Evolutionary conservation across 2,329 filamentous ascomycete genomes (phyloP).

Genomic region (Sporothrix curviconia): DNA sequence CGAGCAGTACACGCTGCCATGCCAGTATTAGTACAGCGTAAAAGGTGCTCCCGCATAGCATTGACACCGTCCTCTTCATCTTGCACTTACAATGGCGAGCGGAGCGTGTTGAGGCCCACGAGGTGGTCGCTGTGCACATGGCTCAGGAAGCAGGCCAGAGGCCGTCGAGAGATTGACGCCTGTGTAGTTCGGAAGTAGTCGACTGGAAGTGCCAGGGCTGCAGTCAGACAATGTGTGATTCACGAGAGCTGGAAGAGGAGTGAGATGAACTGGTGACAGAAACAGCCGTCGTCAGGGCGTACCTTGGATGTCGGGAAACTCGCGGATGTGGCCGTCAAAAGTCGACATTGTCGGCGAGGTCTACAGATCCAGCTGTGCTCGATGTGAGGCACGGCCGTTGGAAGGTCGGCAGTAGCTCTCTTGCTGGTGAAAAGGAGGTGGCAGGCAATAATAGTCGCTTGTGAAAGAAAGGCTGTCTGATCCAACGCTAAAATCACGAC

Average conservation of each 20-base stretch:
- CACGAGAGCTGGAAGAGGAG: slow-evolving; percentile 76
- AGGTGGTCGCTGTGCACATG: slow-evolving; percentile 92
- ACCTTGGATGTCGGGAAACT: slow-evolving; percentile 17
- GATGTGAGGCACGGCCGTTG: too few species aligned
- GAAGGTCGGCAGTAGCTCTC: too few species aligned
- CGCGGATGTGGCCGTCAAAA: slow-evolving; percentile 14
- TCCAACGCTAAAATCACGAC: too few species aligned
- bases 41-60: neutral
- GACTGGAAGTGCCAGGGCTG: too few species aligned
- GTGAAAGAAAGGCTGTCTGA: too few species aligned
- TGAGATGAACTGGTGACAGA: too few species aligned
- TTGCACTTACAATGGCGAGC: slow-evolving; percentile 61
- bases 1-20: slow-evolving; percentile 71
- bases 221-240: too few species aligned
- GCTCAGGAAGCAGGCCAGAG: slow-evolving; percentile 80
- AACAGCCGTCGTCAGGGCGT: neutral
- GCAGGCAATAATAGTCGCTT: too few species aligned
- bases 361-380: too few species aligned
- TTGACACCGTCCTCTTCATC: too few species aligned
- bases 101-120: slow-evolving; percentile 67
- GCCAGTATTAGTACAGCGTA: neutral
- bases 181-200: slow-evolving; percentile 66
- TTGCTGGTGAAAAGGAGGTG: too few species aligned
- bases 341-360: slow-evolving; percentile 12
- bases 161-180: slow-evolving; percentile 44